A percentile compares a stretch with the other conserved stretches of the same genome.
Evolutionary conservation across 441 rosid genomes (phyloP).

Genomic region (Jatropha multifida): DNA sequence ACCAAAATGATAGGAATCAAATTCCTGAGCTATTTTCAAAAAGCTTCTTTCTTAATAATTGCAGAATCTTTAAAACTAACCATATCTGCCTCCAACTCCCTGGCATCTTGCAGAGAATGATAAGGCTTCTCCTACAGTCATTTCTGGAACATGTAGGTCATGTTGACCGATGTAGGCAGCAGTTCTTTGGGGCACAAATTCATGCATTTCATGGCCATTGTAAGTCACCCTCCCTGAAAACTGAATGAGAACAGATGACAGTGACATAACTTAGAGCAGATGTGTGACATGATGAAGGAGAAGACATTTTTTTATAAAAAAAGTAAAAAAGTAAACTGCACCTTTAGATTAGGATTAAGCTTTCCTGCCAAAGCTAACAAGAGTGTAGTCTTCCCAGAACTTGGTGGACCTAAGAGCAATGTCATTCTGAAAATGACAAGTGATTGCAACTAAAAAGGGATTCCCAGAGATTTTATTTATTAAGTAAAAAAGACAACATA

Average conservation of each 20-base stretch:
- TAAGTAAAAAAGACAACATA: not conserved
- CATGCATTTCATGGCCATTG: constrained; percentile 57
- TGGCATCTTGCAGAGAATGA: constrained; percentile 25
- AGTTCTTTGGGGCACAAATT: constrained; percentile 62
- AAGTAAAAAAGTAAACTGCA: not conserved
- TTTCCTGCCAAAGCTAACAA: not conserved
- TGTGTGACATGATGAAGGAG: not conserved
- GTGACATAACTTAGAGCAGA: not conserved
- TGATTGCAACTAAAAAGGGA: not conserved
- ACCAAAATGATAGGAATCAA: not conserved
- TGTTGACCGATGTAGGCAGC: constrained; percentile 61
- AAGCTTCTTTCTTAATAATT: not conserved
- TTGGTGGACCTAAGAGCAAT: not conserved
- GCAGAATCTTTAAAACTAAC: not conserved
- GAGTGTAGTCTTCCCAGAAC: not conserved
- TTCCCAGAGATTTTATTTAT: not conserved
- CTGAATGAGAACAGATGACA: not conserved
- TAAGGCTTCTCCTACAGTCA: constrained; percentile 66
- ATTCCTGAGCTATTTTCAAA: not conserved
- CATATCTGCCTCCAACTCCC: constrained; percentile 20
- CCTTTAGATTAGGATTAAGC: not conserved
- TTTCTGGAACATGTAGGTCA: constrained; percentile 59
- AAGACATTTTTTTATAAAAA: not conserved
- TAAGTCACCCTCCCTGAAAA: constrained; percentile 49
- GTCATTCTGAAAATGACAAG: not conserved